A percentile compares a stretch with the other conserved stretches of the same genome.
phyloP scores from a whole-genome alignment of 495 filamentous ascomycete species.

The Talaromyces borbonicus region DNA sequence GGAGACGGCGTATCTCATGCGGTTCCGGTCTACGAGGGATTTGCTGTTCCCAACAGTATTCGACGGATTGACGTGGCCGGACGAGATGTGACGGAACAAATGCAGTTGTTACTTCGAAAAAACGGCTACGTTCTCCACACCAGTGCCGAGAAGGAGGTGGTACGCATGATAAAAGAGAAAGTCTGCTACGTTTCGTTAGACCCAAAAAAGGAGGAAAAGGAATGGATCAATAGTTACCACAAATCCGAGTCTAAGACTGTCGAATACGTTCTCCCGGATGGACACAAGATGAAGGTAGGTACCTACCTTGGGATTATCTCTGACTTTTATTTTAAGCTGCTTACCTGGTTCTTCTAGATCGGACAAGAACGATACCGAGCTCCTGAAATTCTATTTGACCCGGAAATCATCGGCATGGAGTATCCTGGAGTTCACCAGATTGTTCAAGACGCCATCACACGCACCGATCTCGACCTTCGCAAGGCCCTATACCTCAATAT shows the following conservation, averaged over 20 bases:
- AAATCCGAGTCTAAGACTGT: slow-evolving; percentile 56
- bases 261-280: slow-evolving; percentile 86
- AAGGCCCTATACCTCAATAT: slow-evolving; percentile 94
- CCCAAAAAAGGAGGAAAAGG: slow-evolving; percentile 89
- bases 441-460: slow-evolving; percentile 88
- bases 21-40: slow-evolving; percentile 95
- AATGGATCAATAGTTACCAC: slow-evolving; percentile 60
- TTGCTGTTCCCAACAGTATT: slow-evolving; percentile 92
- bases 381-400: slow-evolving; percentile 95
- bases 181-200: slow-evolving; percentile 85
- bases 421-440: slow-evolving; percentile 97
- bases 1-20: slow-evolving; percentile 97
- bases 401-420: slow-evolving; percentile 92
- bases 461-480: slow-evolving; percentile 94
- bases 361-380: slow-evolving; percentile 90
- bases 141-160: slow-evolving; percentile 95
- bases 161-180: slow-evolving; percentile 90
- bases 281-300: slow-evolving; percentile 77
- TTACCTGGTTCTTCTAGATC: slow-evolving; percentile 40
- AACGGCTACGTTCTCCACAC: slow-evolving; percentile 93
- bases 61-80: slow-evolving; percentile 93
- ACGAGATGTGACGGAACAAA: slow-evolving; percentile 92
- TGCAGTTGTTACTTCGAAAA: slow-evolving; percentile 87
- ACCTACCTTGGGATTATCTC: slow-evolving; percentile 8
- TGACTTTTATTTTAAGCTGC: not conserved